Percentiles rank a stretch among this genome's conserved stretches.
Evolutionary conservation across 129 eudicot genomes (phyloP).

Genomic region (Solidago caesia): DNA sequence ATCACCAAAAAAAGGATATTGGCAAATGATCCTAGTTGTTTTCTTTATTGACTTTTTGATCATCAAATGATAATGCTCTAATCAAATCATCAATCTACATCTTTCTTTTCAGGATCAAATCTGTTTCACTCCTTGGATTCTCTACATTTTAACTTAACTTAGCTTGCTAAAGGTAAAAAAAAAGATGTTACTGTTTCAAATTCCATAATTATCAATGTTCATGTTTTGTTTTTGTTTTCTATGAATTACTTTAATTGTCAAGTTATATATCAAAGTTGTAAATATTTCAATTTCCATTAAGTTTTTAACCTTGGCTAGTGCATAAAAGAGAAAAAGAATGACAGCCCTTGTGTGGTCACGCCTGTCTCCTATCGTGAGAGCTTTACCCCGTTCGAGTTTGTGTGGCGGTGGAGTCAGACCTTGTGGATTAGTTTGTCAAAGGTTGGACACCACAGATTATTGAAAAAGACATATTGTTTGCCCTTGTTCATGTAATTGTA

Average conservation of each 20-base stretch:
- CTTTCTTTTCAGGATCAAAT: conserved; percentile 24
- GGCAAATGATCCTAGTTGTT: not conserved
- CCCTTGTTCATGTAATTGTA: not conserved
- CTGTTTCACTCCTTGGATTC: conserved; percentile 17
- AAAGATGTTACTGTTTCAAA: not conserved
- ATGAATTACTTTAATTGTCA: not conserved
- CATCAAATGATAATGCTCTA: conserved; percentile 24
- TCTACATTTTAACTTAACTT: conserved; percentile 6
- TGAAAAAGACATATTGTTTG: not conserved
- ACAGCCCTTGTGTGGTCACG: not conserved
- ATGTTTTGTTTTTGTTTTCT: conserved; percentile 11
- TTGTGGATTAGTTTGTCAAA: too few relatives aligned
- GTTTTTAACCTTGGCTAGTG: not conserved
- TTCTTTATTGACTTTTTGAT: conserved; percentile 25
- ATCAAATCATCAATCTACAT: conserved; percentile 25
- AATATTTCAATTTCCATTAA: conserved; percentile 1
- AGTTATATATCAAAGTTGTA: not conserved
- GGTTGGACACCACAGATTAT: too few relatives aligned
- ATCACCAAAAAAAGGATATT: conserved; percentile 16
- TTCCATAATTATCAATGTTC: conserved; percentile 19
- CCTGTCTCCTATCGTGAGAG: not conserved
- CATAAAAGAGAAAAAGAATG: too few relatives aligned
- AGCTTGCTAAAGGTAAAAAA: conserved; percentile 27
- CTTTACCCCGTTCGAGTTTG: too few relatives aligned
- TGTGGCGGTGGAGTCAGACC: too few relatives aligned